These are phyloP conservation scores for Torulaspora indica DNA, from an alignment of 805 yeast genomes.

Conservation along the genomic window DNA sequence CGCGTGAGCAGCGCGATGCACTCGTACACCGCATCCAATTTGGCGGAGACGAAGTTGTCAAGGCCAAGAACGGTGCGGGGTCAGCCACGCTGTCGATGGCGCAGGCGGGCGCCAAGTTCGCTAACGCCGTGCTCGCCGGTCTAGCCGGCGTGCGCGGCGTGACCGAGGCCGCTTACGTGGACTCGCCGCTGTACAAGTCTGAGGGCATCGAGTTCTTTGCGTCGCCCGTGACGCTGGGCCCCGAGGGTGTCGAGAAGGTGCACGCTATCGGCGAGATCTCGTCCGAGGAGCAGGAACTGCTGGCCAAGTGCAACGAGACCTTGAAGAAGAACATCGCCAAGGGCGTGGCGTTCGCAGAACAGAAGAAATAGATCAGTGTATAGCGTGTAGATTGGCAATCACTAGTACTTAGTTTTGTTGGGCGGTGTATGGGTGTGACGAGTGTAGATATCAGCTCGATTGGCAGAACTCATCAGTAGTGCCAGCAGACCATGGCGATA, in stretches of 20 bases:
- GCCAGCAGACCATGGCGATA: neutral
- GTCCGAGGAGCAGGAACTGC: slow-evolving; percentile 77
- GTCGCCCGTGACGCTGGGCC: slow-evolving; percentile 88
- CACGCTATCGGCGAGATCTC: slow-evolving; percentile 73
- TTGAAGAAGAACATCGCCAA: slow-evolving; percentile 85
- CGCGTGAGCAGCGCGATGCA: slow-evolving; percentile 61
- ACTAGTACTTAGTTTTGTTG: no score
- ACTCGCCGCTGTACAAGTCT: slow-evolving; percentile 71
- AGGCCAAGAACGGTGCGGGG: slow-evolving; percentile 92
- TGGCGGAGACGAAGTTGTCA: slow-evolving; percentile 94
- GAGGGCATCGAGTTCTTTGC: slow-evolving; percentile 98
- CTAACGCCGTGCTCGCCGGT: slow-evolving; percentile 61
- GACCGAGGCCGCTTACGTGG: slow-evolving; percentile 67
- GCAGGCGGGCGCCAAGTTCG: slow-evolving; percentile 78
- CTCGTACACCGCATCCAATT: slow-evolving; percentile 86
- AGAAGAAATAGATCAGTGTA: slow-evolving; percentile 12
- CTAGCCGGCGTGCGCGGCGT: slow-evolving; percentile 59
- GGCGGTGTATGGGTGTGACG: no score
- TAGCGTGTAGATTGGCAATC: no score
- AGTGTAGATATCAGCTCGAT: no score
- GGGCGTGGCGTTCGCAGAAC: slow-evolving; percentile 77
- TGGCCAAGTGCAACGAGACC: slow-evolving; percentile 80
- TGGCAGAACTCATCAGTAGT: no score
- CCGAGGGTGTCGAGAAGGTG: slow-evolving; percentile 77
- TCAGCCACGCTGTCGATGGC: slow-evolving; percentile 94